Percentiles rank a stretch among this genome's conserved stretches.
phyloP scores from a whole-genome alignment of 805 yeast species.

The Citeromyces matritensis region DNA sequence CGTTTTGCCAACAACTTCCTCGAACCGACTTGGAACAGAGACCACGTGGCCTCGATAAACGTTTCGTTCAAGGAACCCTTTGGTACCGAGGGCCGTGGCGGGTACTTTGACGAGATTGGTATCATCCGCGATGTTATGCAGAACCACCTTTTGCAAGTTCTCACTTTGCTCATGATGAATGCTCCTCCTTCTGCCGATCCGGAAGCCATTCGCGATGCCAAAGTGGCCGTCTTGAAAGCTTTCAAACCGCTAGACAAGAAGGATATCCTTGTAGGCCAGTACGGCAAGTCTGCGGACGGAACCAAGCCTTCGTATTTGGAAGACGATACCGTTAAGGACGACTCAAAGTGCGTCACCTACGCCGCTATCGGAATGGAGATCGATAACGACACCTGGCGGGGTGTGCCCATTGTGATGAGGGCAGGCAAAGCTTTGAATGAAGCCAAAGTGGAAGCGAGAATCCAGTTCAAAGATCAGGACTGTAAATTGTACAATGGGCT shows the following conservation, averaged over 20 bases:
- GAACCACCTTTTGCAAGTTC: slow-evolving; percentile 87
- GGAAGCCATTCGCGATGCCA: slow-evolving; percentile 90
- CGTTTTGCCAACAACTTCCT: slow-evolving; percentile 87
- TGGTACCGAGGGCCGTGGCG: slow-evolving; percentile 98
- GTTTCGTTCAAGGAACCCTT: slow-evolving; percentile 94
- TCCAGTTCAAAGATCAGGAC: slow-evolving; percentile 82
- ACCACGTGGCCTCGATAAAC: slow-evolving; percentile 68
- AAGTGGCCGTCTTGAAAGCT: slow-evolving; percentile 82
- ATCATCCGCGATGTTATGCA: slow-evolving; percentile 97
- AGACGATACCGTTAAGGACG: slow-evolving; percentile 74
- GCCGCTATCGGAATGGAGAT: slow-evolving; percentile 75
- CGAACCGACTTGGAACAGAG: slow-evolving; percentile 79
- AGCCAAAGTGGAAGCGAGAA: slow-evolving; percentile 87
- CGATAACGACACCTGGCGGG: slow-evolving; percentile 94
- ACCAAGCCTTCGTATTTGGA: slow-evolving; percentile 81
- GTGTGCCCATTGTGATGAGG: slow-evolving; percentile 89
- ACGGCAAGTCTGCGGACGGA: slow-evolving; percentile 74
- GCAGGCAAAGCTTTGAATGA: slow-evolving; percentile 97
- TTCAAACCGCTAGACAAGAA: slow-evolving; percentile 50
- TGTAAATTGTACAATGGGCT: slow-evolving; percentile 69
- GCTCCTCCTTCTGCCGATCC: slow-evolving; percentile 86
- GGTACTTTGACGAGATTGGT: slow-evolving; percentile 90
- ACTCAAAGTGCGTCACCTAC: slow-evolving; percentile 80
- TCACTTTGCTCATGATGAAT: slow-evolving; percentile 89
- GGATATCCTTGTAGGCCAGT: slow-evolving; percentile 79